A percentile compares a stretch with the other conserved stretches of the same genome.
Evolutionary conservation across 129 eudicot species (phyloP).

Genomic region (Flaveria sonorensis): DNA sequence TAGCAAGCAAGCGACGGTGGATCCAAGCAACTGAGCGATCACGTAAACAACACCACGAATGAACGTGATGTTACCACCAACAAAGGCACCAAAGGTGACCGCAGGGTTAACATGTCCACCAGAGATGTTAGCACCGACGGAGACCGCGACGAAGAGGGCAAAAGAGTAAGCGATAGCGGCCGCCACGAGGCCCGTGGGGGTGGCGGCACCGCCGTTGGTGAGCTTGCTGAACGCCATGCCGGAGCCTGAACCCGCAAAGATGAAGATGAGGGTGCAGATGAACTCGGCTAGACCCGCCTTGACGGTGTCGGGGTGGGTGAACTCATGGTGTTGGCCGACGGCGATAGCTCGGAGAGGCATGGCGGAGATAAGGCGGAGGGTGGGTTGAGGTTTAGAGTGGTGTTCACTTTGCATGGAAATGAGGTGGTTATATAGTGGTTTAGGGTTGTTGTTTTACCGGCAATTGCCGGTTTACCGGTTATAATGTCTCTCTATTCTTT

Average conservation of each 20-base stretch:
- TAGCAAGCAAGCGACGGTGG: slow-evolving; percentile 62
- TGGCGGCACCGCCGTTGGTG: slow-evolving; percentile 39
- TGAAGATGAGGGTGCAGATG: slow-evolving; percentile 53
- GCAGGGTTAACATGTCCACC: slow-evolving; percentile 68
- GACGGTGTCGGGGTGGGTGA: slow-evolving; percentile 41
- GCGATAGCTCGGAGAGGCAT: slow-evolving; percentile 58
- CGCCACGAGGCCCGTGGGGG: slow-evolving; percentile 46
- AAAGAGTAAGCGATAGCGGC: slow-evolving; percentile 55
- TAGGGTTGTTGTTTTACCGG: slow-evolving; percentile 21
- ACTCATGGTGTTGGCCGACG: slow-evolving; percentile 43
- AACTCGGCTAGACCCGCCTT: slow-evolving; percentile 65
- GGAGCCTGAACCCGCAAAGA: slow-evolving; percentile 62
- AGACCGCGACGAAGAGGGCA: slow-evolving; percentile 53
- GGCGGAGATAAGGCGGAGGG: slow-evolving; percentile 14
- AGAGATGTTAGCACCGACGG: slow-evolving; percentile 57
- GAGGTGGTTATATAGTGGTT: slow-evolving; percentile 31
- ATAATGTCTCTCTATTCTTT: not conserved
- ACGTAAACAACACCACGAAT: slow-evolving; percentile 50
- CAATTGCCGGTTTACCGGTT: slow-evolving; percentile 41
- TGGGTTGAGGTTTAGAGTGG: slow-evolving; percentile 1
- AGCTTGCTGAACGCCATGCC: slow-evolving; percentile 61
- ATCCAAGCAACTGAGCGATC: slow-evolving; percentile 58
- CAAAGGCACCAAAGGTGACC: slow-evolving; percentile 63
- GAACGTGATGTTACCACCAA: slow-evolving; percentile 55
- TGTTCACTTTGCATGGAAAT: slow-evolving; percentile 35